Conservation (phyloP, 768 basidiomycete species). For the Boletus reticuloceps region DNA sequence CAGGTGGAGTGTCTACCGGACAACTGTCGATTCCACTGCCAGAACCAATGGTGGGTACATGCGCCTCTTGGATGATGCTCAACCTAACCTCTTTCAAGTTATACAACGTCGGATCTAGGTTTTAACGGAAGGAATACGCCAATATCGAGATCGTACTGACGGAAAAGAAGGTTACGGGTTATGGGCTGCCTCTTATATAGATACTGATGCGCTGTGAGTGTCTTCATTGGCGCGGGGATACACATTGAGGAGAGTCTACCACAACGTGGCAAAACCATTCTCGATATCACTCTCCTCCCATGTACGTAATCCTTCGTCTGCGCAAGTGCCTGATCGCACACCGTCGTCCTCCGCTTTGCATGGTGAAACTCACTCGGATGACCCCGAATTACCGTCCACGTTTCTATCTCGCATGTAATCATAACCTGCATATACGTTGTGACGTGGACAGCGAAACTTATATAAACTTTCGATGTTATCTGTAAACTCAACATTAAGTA, state of each 20-base stretch:
- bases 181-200: too few relatives aligned
- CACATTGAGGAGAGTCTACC: constrained; percentile 44
- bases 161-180: too few relatives aligned
- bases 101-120: too few relatives aligned
- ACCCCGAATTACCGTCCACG: constrained; percentile 44
- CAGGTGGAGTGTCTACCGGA: too few relatives aligned
- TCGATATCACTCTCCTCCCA: constrained; percentile 41
- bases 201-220: too few relatives aligned
- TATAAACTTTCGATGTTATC: background rate
- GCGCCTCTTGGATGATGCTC: too few relatives aligned
- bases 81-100: too few relatives aligned
- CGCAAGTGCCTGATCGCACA: constrained; percentile 8
- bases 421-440: constrained; percentile 7
- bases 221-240: constrained; percentile 43
- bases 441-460: background rate
- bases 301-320: constrained; percentile 14
- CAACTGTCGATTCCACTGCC: too few relatives aligned
- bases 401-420: constrained; percentile 48
- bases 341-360: background rate
- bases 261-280: constrained; percentile 55
- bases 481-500: too few relatives aligned
- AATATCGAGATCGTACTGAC: too few relatives aligned
- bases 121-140: too few relatives aligned
- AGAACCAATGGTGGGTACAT: too few relatives aligned
- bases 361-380: constrained; percentile 26